Conservation (phyloP, 331 rosid genomes). For the Acacia pycnantha region DNA sequence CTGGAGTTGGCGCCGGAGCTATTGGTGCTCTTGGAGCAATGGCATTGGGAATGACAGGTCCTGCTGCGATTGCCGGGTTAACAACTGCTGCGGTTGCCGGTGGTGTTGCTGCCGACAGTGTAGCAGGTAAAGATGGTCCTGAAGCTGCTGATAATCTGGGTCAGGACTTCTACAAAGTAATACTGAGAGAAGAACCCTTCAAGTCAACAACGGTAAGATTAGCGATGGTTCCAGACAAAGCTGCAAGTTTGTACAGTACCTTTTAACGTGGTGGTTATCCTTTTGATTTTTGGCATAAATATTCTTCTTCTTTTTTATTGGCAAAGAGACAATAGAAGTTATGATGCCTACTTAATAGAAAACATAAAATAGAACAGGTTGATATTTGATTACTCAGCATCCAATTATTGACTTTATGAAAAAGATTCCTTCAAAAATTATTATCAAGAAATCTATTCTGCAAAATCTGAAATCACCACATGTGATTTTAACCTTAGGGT, state of each 20-base stretch:
- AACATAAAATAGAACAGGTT: background rate
- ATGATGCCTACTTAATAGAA: background rate
- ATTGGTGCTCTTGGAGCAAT: slow-evolving; percentile 81
- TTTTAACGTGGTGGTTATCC: background rate
- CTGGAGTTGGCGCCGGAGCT: slow-evolving; percentile 87
- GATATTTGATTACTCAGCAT: background rate
- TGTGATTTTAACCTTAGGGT: background rate
- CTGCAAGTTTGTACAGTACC: background rate
- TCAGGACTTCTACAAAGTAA: slow-evolving; percentile 74
- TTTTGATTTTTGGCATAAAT: background rate
- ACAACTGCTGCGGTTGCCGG: slow-evolving; percentile 91
- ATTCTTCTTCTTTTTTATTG: background rate
- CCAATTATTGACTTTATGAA: background rate
- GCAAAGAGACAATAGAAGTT: slow-evolving; percentile 8
- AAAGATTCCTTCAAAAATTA: background rate
- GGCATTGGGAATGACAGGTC: slow-evolving; percentile 82
- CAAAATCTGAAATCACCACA: background rate
- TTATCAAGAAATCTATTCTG: background rate
- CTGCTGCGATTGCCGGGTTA: slow-evolving; percentile 82
- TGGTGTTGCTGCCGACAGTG: slow-evolving; percentile 66
- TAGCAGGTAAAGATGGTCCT: slow-evolving; percentile 68
- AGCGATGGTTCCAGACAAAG: background rate
- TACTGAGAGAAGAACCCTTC: slow-evolving; percentile 91
- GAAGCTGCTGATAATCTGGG: slow-evolving; percentile 75
- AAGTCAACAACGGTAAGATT: slow-evolving; percentile 84